Evolutionary conservation across 768 basidiomycete species (phyloP).

Genomic region (Favolaschia claudopus): DNA sequence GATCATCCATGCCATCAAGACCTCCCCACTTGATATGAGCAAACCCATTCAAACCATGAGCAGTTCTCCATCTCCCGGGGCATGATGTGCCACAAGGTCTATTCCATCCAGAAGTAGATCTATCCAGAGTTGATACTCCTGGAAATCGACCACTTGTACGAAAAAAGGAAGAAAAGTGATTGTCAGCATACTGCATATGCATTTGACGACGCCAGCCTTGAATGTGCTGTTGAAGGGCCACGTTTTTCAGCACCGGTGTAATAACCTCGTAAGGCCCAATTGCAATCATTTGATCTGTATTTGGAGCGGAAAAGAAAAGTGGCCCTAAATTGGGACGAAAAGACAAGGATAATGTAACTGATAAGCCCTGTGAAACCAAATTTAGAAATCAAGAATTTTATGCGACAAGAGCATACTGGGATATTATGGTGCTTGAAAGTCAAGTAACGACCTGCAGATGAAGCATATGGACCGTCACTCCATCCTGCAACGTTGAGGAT

Average conservation of each 20-base stretch:
- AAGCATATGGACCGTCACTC: no score
- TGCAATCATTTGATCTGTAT: background rate
- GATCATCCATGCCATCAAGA: background rate
- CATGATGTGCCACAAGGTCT: background rate
- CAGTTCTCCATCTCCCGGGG: background rate
- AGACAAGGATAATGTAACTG: no score
- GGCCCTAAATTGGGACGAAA: no score
- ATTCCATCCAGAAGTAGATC: background rate
- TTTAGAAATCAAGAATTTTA: no score
- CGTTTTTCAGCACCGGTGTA: background rate
- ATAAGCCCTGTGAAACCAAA: no score
- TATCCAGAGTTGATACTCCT: background rate
- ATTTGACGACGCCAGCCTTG: background rate
- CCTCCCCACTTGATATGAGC: background rate
- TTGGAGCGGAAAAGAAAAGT: background rate
- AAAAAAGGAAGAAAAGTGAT: no score
- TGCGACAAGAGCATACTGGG: no score
- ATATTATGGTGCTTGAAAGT: no score
- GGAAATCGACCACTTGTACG: background rate
- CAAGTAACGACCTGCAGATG: no score
- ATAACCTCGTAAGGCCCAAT: background rate
- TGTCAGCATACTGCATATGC: no score
- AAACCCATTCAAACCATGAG: background rate
- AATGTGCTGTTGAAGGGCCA: background rate
- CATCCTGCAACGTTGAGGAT: no score